phyloP scores from a whole-genome alignment of 306 rosid species.

The Pterocarpus santalinus region DNA sequence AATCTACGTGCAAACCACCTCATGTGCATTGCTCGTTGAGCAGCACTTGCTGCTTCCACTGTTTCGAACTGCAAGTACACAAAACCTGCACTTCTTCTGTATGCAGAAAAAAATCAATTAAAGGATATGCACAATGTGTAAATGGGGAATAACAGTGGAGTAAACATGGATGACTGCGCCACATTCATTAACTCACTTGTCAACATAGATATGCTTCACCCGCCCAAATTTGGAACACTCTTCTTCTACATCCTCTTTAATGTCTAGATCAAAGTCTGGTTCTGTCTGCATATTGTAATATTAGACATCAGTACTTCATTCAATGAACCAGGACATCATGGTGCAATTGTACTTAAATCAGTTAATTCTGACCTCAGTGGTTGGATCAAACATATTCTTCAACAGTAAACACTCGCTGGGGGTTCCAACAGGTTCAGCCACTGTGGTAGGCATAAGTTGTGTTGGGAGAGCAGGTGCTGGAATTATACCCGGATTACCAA shows the following conservation, averaged over 20 bases:
- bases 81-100: constrained; percentile 90
- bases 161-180: not conserved
- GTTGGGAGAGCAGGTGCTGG: constrained; percentile 65
- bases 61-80: constrained; percentile 87
- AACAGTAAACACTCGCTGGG: constrained; percentile 89
- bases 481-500: constrained; percentile 70
- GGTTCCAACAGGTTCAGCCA: constrained; percentile 76
- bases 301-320: constrained; percentile 37
- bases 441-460: constrained; percentile 58
- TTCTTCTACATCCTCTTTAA: constrained; percentile 94
- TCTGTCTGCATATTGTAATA: constrained; percentile 67
- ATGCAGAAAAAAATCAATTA: constrained; percentile 30
- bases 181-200: constrained; percentile 68
- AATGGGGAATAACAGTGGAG: not conserved
- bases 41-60: constrained; percentile 84
- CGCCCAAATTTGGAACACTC: constrained; percentile 94
- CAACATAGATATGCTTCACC: constrained; percentile 90
- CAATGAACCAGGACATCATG: constrained; percentile 22
- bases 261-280: constrained; percentile 90
- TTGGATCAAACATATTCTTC: constrained; percentile 98
- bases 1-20: constrained; percentile 96
- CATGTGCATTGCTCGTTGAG: constrained; percentile 93
- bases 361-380: constrained; percentile 73
- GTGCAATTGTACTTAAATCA: constrained; percentile 19
- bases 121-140: constrained; percentile 1